These are phyloP conservation scores for Diophrys appendiculata DNA, from an alignment of 73 alveolate genomes.

Conservation along the genomic window DNA sequence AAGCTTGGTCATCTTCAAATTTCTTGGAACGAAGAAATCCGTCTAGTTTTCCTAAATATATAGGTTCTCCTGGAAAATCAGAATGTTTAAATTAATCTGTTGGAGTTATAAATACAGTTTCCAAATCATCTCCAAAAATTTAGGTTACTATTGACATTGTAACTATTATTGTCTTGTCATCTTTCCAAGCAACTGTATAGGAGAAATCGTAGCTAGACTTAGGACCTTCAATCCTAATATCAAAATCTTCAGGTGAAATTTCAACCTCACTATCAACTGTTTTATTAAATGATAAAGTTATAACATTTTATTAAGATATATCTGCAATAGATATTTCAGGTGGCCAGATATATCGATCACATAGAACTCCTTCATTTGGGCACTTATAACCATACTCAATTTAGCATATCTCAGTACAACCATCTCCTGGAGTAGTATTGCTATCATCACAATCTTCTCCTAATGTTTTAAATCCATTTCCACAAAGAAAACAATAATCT, in stretches of 20 bases:
- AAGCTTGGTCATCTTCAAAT: not conserved
- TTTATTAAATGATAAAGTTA: no score
- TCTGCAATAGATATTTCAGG: no score
- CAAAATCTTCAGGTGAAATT: no score
- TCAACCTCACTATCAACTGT: no score
- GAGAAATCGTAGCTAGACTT: not conserved
- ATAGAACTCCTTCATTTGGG: no score
- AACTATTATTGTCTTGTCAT: not conserved
- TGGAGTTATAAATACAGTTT: not conserved
- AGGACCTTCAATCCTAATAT: no score
- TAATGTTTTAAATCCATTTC: conserved; percentile 5
- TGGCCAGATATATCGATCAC: no score
- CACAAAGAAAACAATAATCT: no score
- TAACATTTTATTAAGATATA: no score
- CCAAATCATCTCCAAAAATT: not conserved
- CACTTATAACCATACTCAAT: not conserved
- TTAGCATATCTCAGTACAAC: conserved; percentile 1
- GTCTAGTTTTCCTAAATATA: not conserved
- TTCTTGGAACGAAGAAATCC: not conserved
- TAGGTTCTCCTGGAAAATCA: not conserved
- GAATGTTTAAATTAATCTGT: not conserved
- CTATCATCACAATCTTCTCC: conserved; percentile 14
- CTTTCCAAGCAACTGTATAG: not conserved
- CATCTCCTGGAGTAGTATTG: conserved; percentile 13
- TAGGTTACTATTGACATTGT: not conserved